These are phyloP conservation scores for Aspergillus taichungensis DNA, from an alignment of 495 filamentous ascomycete genomes.

Conservation along the genomic window DNA sequence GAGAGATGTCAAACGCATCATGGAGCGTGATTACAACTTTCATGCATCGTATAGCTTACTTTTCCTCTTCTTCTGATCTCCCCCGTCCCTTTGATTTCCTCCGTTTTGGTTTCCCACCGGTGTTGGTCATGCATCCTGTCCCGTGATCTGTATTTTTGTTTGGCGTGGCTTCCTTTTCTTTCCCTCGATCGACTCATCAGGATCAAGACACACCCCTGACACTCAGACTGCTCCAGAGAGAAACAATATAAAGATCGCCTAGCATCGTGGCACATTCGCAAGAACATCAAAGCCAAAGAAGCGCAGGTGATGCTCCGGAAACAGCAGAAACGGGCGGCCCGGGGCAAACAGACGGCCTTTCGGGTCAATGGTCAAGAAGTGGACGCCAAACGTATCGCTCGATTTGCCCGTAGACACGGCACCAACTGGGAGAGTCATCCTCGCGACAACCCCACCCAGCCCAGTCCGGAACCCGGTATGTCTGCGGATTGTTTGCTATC, in stretches of 20 bases:
- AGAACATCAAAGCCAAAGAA: conserved; percentile 38
- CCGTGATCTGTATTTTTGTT: conserved; percentile 8
- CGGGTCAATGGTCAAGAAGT: conserved; percentile 30
- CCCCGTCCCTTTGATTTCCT: conserved; percentile 3
- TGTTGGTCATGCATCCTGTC: neutral
- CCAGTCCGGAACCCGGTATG: conserved; percentile 26
- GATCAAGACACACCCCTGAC: conserved; percentile 4
- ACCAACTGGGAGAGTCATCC: conserved; percentile 15
- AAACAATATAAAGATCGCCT: conserved; percentile 42
- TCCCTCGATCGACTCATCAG: conserved; percentile 4
- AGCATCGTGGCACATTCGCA: conserved; percentile 34
- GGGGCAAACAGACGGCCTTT: conserved; percentile 36
- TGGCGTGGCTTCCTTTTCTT: conserved; percentile 4
- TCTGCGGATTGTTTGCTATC: neutral
- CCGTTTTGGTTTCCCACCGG: neutral
- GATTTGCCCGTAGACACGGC: conserved; percentile 31
- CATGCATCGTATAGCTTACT: conserved; percentile 28
- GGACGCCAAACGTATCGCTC: conserved; percentile 30
- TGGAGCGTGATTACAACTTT: conserved; percentile 36
- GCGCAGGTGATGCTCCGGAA: conserved; percentile 37
- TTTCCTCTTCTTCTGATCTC: conserved; percentile 3
- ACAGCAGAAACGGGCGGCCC: conserved; percentile 33
- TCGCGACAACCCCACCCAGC: conserved; percentile 12
- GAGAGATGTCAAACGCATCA: conserved; percentile 34
- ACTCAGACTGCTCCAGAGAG: conserved; percentile 25